These are phyloP conservation scores for Capronia americana DNA, from an alignment of 2,329 filamentous ascomycete species.

Conservation along the genomic window DNA sequence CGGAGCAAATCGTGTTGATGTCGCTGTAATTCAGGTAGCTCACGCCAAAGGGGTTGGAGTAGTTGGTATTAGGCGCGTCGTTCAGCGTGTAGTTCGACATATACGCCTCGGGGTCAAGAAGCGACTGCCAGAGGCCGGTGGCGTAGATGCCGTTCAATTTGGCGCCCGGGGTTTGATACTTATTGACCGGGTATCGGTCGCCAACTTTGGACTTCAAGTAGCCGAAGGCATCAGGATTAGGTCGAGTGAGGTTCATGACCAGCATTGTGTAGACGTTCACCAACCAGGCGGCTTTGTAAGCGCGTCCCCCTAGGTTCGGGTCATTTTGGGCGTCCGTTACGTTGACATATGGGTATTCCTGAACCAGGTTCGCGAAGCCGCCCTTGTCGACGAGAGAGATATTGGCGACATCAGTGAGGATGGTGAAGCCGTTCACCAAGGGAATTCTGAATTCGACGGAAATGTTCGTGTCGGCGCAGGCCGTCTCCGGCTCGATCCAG, in stretches of 20 bases:
- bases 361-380: conserved; percentile 52
- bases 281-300: conserved; percentile 54
- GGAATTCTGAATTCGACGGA: conserved; percentile 52
- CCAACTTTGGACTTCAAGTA: conserved; percentile 50
- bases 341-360: conserved; percentile 45
- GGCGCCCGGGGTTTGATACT: conserved; percentile 14
- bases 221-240: conserved; percentile 41
- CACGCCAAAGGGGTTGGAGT: conserved; percentile 46
- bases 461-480: conserved; percentile 50
- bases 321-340: conserved; percentile 45
- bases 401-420: conserved; percentile 26
- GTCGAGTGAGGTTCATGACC: conserved; percentile 50
- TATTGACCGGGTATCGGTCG: conserved; percentile 43
- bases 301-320: conserved; percentile 49
- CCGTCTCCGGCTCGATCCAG: conserved; percentile 55
- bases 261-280: conserved; percentile 51
- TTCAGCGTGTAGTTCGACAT: conserved; percentile 23
- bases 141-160: conserved; percentile 20
- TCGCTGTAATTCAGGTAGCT: conserved; percentile 39
- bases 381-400: conserved; percentile 52
- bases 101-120: conserved; percentile 25
- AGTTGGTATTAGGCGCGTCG: conserved; percentile 26
- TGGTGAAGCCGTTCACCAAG: conserved; percentile 9
- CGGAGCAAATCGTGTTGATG: conserved; percentile 43
- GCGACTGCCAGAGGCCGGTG: conserved; percentile 3